Evolutionary conservation across 2,329 filamentous ascomycete species (phyloP).

Genomic region (Zymoseptoria passerinii): DNA sequence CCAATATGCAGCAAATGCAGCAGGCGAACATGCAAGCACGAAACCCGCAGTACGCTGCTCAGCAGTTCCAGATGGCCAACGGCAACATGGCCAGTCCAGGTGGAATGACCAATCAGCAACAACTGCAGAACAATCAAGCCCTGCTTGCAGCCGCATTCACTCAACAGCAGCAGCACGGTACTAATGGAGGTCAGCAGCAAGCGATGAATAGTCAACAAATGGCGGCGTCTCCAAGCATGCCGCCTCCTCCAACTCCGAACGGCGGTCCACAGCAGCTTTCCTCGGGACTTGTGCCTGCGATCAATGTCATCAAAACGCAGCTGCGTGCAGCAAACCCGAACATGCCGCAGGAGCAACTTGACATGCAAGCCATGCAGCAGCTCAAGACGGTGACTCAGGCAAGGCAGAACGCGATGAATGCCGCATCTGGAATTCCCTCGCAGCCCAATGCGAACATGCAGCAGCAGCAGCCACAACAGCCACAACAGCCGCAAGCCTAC

Average conservation of each 20-base stretch:
- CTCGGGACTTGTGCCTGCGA: conserved; percentile 46
- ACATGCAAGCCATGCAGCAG: conserved; percentile 44
- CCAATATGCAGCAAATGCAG: conserved; percentile 21
- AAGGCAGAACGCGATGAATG: conserved; percentile 32
- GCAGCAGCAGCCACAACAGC: conserved; percentile 2
- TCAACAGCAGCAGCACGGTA: conserved; percentile 11
- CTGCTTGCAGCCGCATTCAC: conserved; percentile 24
- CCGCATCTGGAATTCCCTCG: conserved; percentile 29
- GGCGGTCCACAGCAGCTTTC: conserved; percentile 40
- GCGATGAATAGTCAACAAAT: conserved; percentile 20
- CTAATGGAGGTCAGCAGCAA: conserved; percentile 13
- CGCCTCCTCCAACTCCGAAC: conserved; percentile 29
- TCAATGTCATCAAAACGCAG: conserved; percentile 46
- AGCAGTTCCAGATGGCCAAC: conserved; percentile 24
- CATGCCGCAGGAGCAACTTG: conserved; percentile 47
- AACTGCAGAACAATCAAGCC: conserved; percentile 27
- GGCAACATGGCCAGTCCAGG: conserved; percentile 24
- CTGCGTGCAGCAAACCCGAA: conserved; percentile 45
- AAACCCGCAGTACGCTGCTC: conserved; percentile 23
- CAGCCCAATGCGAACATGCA: conserved; percentile 7
- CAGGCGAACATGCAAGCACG: conserved; percentile 21
- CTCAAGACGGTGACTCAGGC: conserved; percentile 35
- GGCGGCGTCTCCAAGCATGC: conserved; percentile 30
- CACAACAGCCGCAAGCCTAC: conserved; percentile 19
- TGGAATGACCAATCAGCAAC: conserved; percentile 27